Evolutionary conservation across 1,139 yeast genomes (phyloP).

Genomic region (Suhomyces wounanorum): DNA sequence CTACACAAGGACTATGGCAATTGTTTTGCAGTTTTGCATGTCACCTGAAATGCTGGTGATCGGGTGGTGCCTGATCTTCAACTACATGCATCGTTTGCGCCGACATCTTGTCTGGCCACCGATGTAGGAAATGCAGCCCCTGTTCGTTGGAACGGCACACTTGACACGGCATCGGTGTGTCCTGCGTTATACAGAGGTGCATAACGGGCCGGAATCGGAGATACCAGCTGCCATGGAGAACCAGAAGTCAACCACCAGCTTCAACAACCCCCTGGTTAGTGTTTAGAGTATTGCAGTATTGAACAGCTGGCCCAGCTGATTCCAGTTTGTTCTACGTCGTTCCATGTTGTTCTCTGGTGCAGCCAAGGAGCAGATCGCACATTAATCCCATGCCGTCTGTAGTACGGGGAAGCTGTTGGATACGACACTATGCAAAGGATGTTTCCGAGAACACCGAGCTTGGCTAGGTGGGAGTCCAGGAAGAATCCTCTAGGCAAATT

Average conservation of each 20-base stretch:
- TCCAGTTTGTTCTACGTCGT: too few relatives aligned
- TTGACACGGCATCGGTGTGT: conserved; percentile 2
- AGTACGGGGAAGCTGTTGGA: neutral
- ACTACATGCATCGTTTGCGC: neutral
- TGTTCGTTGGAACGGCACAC: conserved; percentile 1
- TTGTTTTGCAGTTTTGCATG: neutral
- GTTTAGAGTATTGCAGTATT: too few relatives aligned
- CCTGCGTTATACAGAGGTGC: neutral
- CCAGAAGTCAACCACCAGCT: neutral
- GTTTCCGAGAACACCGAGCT: neutral
- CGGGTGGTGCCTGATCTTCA: neutral
- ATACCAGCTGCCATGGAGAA: neutral
- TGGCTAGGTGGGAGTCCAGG: neutral
- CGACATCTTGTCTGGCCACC: neutral
- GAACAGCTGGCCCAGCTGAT: too few relatives aligned
- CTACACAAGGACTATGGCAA: too few relatives aligned
- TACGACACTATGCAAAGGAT: neutral
- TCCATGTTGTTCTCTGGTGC: too few relatives aligned
- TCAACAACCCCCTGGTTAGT: neutral
- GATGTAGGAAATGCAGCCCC: neutral
- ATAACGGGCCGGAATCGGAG: neutral
- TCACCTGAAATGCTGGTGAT: neutral
- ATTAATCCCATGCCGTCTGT: neutral
- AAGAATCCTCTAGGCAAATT: too few relatives aligned
- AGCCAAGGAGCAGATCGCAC: neutral